Evolutionary conservation across 495 filamentous ascomycete genomes (phyloP).

Genomic region (Hypomontagnella monticulosa): DNA sequence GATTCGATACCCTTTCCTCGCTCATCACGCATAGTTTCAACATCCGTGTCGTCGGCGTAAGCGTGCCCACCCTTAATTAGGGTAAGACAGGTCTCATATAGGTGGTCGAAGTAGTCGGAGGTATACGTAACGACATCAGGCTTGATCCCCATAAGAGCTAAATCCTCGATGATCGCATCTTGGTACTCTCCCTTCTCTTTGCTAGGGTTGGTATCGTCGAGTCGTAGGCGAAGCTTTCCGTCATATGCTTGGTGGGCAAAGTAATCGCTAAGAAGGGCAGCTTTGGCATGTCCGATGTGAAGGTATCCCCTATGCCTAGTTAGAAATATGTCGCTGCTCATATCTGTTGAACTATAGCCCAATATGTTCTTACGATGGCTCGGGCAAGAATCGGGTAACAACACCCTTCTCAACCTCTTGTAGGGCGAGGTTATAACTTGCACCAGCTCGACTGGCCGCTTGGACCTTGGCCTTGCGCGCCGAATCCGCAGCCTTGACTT

Average conservation of each 20-base stretch:
- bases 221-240: slow-evolving; percentile 82
- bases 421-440: slow-evolving; percentile 89
- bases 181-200: slow-evolving; percentile 95
- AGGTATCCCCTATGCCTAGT: slow-evolving; percentile 71
- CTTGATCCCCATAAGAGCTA: slow-evolving; percentile 84
- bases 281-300: slow-evolving; percentile 94
- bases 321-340: slow-evolving; percentile 12
- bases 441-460: slow-evolving; percentile 82
- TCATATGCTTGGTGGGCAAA: slow-evolving; percentile 91
- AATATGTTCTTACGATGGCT: slow-evolving; percentile 77
- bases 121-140: slow-evolving; percentile 82
- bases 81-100: slow-evolving; percentile 78
- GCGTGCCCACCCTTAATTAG: slow-evolving; percentile 87
- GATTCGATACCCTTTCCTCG: slow-evolving; percentile 79
- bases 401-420: slow-evolving; percentile 91
- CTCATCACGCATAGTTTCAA: slow-evolving; percentile 84
- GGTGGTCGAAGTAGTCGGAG: slow-evolving; percentile 89
- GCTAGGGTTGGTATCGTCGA: slow-evolving; percentile 93
- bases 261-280: slow-evolving; percentile 91
- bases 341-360: background rate
- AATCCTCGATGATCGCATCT: slow-evolving; percentile 86
- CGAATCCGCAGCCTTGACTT: slow-evolving; percentile 66
- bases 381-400: slow-evolving; percentile 92
- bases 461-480: slow-evolving; percentile 74
- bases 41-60: slow-evolving; percentile 89